phyloP scores from a whole-genome alignment of 495 filamentous ascomycete species.

The Echria macrotheca region DNA sequence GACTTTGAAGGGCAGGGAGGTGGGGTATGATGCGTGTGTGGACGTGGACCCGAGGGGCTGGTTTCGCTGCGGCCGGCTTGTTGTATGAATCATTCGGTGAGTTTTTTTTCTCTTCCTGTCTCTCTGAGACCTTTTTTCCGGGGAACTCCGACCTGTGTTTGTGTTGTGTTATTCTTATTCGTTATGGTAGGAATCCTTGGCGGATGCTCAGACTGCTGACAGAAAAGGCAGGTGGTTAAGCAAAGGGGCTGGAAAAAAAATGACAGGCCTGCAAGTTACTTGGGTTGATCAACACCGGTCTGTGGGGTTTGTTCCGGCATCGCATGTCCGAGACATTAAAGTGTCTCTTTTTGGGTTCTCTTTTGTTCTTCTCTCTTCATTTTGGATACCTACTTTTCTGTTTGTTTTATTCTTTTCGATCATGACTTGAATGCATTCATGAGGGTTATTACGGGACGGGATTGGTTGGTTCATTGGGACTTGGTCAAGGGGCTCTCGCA shows the following conservation, averaged over 20 bases:
- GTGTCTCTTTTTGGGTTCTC: neutral
- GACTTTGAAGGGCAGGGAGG: constrained; percentile 1
- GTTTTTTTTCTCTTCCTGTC: neutral
- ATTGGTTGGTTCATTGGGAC: too few species aligned
- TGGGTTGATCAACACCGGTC: neutral
- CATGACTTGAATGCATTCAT: too few species aligned
- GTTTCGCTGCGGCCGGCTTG: neutral
- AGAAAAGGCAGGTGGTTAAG: constrained; percentile 11
- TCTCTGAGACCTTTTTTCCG: neutral
- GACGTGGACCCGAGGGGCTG: neutral
- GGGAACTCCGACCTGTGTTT: neutral
- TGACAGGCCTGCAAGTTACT: neutral
- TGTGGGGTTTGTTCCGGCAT: neutral
- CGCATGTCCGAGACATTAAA: neutral
- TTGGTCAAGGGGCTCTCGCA: too few species aligned
- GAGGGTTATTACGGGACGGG: too few species aligned
- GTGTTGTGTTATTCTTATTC: too few species aligned
- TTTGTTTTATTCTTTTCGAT: too few species aligned
- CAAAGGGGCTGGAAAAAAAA: neutral
- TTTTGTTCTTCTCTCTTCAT: neutral
- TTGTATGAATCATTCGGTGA: neutral
- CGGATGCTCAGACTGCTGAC: constrained; percentile 7
- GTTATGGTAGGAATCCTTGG: too few species aligned
- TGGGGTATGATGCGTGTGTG: neutral
- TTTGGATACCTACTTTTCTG: too few species aligned